Evolutionary conservation across 164 flowering plant species (phyloP).

Genomic region (Euptelea pleiosperma): DNA sequence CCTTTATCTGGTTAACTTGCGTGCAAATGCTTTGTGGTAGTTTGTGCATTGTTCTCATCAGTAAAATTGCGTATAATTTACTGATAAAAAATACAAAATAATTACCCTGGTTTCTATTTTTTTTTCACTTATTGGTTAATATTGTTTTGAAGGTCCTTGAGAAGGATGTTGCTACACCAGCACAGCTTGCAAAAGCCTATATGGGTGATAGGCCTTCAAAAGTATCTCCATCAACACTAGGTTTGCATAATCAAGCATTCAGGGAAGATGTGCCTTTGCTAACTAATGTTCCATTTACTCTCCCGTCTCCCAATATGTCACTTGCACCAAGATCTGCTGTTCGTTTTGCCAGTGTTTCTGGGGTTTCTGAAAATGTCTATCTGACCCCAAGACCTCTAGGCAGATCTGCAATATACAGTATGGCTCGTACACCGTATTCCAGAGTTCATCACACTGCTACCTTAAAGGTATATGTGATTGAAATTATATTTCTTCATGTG

Average conservation of each 20-base stretch:
- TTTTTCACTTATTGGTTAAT: constrained; percentile 14
- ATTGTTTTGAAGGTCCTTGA: constrained; percentile 44
- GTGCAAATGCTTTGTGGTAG: no score
- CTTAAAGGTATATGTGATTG: constrained; percentile 39
- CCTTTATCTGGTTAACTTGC: not conserved
- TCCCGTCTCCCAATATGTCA: constrained; percentile 34
- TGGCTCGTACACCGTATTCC: constrained; percentile 87
- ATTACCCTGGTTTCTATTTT: no score
- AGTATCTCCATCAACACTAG: constrained; percentile 48
- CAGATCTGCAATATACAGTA: constrained; percentile 78
- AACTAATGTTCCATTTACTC: constrained; percentile 22
- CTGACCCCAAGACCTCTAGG: constrained; percentile 64
- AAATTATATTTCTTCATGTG: not conserved
- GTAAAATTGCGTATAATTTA: no score
- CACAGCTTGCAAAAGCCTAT: constrained; percentile 90
- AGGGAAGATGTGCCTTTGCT: constrained; percentile 34
- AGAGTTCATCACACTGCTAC: constrained; percentile 33
- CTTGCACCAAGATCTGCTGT: constrained; percentile 37
- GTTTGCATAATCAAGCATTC: constrained; percentile 36
- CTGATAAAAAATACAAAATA: no score
- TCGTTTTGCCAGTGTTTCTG: constrained; percentile 15
- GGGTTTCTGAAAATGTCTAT: constrained; percentile 47
- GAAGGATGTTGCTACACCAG: constrained; percentile 65
- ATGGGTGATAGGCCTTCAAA: constrained; percentile 73
- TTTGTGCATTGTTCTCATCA: not conserved